A percentile compares a stretch with the other conserved stretches of the same genome.
phyloP scores from a whole-genome alignment of 345 rosid species.

The Cardiospermum halicacabum region DNA sequence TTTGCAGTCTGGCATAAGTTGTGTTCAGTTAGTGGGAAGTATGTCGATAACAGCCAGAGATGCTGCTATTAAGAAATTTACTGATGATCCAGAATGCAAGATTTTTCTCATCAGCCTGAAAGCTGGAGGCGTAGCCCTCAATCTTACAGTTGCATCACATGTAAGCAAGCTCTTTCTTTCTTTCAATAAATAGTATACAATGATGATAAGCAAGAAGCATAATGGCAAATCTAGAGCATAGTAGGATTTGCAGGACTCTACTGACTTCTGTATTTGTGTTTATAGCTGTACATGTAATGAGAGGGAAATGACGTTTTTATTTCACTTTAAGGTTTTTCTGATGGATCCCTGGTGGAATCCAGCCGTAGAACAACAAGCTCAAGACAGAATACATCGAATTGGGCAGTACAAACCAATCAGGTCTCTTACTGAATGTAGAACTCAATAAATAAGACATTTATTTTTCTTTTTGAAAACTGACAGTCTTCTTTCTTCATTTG shows the following conservation, averaged over 20 bases:
- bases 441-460: neutral
- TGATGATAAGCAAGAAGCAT: no score
- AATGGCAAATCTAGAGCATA: neutral
- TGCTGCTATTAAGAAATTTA: constrained; percentile 77
- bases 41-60: constrained; percentile 80
- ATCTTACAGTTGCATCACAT: constrained; percentile 95
- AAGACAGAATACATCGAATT: constrained; percentile 93
- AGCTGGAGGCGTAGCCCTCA: constrained; percentile 96
- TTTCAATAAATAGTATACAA: neutral
- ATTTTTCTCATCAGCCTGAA: constrained; percentile 89
- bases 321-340: constrained; percentile 69
- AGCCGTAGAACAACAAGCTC: constrained; percentile 96
- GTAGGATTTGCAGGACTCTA: neutral
- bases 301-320: neutral
- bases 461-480: constrained; percentile 9
- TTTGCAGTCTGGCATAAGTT: constrained; percentile 68
- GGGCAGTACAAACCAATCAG: constrained; percentile 98
- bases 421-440: constrained; percentile 28
- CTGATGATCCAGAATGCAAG: constrained; percentile 83
- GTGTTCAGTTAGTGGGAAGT: constrained; percentile 90
- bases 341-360: constrained; percentile 99
- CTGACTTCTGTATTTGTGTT: no score
- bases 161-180: constrained; percentile 38
- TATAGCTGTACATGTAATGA: no score
- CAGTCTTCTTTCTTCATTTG: constrained; percentile 2